These are phyloP conservation scores for Schizochytrium sp. DNA, from an alignment of 108 stramenopile species.

Conservation along the genomic window DNA sequence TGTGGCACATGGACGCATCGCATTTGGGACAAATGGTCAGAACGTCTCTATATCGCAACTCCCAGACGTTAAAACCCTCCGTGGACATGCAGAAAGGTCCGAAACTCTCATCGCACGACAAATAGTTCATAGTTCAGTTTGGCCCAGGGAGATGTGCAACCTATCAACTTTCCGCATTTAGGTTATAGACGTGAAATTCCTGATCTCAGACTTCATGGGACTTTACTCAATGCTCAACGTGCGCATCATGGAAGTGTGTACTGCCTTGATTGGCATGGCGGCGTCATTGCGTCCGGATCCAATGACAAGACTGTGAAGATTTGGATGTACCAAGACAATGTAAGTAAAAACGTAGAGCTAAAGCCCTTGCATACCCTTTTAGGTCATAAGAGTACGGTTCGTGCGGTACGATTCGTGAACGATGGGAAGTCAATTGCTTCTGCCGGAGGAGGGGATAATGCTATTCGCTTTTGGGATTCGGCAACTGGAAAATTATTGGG, in stretches of 20 bases:
- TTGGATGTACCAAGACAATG: slow-evolving; percentile 1
- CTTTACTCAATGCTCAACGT: too few relatives aligned
- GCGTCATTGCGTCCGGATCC: slow-evolving; percentile 27
- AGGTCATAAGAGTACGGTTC: slow-evolving; percentile 29
- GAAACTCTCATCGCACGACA: not conserved
- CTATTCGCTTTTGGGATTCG: not conserved
- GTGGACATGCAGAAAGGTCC: not conserved
- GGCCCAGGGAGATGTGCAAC: not conserved
- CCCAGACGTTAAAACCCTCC: not conserved
- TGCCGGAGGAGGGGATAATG: slow-evolving; percentile 42
- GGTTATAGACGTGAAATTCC: not conserved
- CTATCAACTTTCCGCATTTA: not conserved
- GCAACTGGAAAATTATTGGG: not conserved
- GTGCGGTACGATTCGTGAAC: not conserved
- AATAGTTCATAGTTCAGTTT: not conserved
- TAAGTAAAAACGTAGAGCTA: not conserved
- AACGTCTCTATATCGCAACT: not conserved
- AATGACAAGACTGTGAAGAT: slow-evolving; percentile 54
- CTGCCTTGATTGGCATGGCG: not conserved
- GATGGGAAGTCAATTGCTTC: not conserved
- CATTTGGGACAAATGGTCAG: slow-evolving; percentile 19
- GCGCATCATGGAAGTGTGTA: slow-evolving; percentile 33
- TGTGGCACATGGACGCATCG: not conserved
- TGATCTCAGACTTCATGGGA: not conserved
- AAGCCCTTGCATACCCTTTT: not conserved